These are phyloP conservation scores for Ottelia alismoides DNA, from an alignment of 106 monocot species.

Conservation along the genomic window DNA sequence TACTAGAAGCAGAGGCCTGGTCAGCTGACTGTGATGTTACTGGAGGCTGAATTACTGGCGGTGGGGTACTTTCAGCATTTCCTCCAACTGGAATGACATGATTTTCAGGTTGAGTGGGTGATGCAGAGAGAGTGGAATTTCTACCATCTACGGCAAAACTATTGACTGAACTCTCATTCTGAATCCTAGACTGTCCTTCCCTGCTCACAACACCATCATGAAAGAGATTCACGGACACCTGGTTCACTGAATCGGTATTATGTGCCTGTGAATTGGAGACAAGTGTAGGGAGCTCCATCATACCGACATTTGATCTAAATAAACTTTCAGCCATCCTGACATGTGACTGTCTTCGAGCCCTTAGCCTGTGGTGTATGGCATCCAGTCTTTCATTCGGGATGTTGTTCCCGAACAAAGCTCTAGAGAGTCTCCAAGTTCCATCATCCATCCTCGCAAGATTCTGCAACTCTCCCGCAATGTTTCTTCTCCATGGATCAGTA, in stretches of 20 bases:
- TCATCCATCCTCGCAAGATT: constrained; percentile 8
- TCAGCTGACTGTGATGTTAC: constrained; percentile 25
- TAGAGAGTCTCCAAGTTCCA: constrained; percentile 2
- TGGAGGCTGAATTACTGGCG: constrained; percentile 7
- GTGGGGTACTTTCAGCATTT: constrained; percentile 9
- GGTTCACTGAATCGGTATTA: no score
- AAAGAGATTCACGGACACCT: no score
- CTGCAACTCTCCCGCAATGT: constrained; percentile 34
- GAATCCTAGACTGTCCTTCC: no score
- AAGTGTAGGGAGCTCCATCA: no score
- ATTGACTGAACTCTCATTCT: constrained; percentile 38
- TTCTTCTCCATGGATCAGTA: constrained; percentile 31
- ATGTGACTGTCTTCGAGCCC: no score
- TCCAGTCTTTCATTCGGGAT: constrained; percentile 27
- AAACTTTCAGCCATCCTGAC: no score
- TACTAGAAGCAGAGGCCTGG: constrained; percentile 73
- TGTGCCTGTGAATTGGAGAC: no score
- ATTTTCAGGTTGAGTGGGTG: constrained; percentile 6
- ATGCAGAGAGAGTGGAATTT: constrained; percentile 20
- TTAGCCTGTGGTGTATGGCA: constrained; percentile 37
- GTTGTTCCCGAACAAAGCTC: constrained; percentile 5
- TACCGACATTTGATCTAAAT: no score
- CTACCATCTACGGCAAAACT: constrained; percentile 23
- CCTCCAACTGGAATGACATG: constrained; percentile 8
- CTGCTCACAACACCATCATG: no score